These are phyloP conservation scores for Nothophoma quercina DNA, from an alignment of 2,329 filamentous ascomycete genomes.

Conservation along the genomic window DNA sequence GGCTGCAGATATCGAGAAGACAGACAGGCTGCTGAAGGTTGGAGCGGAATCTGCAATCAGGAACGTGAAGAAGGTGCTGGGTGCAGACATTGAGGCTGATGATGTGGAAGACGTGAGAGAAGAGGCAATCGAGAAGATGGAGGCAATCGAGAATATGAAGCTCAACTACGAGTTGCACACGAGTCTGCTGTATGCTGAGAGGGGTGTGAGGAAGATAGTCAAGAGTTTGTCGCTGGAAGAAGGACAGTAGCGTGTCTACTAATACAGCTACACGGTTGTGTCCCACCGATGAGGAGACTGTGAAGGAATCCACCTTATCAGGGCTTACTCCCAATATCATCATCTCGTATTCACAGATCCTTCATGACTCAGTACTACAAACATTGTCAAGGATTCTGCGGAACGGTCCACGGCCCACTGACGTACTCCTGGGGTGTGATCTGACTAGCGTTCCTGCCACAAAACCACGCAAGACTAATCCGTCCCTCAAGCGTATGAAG, in stretches of 20 bases:
- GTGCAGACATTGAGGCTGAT: conserved; percentile 14
- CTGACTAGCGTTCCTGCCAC: conserved; percentile 13
- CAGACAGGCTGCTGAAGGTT: conserved; percentile 30
- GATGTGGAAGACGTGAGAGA: conserved; percentile 1
- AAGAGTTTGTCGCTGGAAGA: conserved; percentile 30
- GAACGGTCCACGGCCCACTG: conserved; percentile 7
- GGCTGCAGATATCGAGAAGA: conserved; percentile 34
- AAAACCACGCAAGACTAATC: conserved; percentile 24
- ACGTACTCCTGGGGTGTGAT: conserved; percentile 1
- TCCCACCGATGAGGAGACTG: too few species aligned
- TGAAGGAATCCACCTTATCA: not conserved
- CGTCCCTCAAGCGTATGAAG: not conserved
- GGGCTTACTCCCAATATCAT: not conserved
- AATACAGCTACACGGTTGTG: not conserved
- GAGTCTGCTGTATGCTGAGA: conserved; percentile 39
- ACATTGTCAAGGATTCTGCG: not conserved
- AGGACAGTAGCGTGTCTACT: not conserved
- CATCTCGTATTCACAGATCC: not conserved
- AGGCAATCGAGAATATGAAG: conserved; percentile 12
- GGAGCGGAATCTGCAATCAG: conserved; percentile 39
- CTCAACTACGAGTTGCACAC: conserved; percentile 33
- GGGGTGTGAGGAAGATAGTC: conserved; percentile 44
- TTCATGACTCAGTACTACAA: conserved; percentile 4
- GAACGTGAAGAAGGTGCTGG: conserved; percentile 40
- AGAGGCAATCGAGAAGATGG: conserved; percentile 13